A percentile compares a stretch with the other conserved stretches of the same genome.
These are phyloP conservation scores for Penicillium sp. DNA, from an alignment of 2,329 filamentous ascomycete genomes.

Conservation along the genomic window DNA sequence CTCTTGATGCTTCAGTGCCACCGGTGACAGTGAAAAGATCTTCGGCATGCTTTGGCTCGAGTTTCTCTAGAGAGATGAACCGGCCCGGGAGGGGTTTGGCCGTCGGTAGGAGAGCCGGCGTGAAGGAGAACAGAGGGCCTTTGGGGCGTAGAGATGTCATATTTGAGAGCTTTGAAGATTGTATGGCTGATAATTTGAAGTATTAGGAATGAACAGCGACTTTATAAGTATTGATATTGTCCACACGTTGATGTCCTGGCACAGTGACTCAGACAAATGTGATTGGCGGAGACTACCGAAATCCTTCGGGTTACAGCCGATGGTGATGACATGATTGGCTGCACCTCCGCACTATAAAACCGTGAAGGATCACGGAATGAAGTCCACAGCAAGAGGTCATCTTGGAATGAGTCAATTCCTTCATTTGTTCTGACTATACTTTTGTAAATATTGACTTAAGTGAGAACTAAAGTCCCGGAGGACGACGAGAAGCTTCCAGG, in stretches of 20 bases:
- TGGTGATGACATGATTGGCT: not conserved
- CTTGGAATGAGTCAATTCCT: no score
- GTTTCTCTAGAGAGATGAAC: constrained; percentile 30
- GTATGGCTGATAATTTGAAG: not conserved
- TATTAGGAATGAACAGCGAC: not conserved
- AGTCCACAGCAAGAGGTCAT: no score
- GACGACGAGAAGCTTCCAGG: no score
- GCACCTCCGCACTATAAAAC: not conserved
- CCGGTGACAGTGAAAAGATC: constrained; percentile 33
- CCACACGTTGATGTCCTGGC: not conserved
- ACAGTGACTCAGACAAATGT: constrained; percentile 3
- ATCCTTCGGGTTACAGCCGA: not conserved
- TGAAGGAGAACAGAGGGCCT: constrained; percentile 12
- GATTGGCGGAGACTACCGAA: constrained; percentile 2
- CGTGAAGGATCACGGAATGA: no score
- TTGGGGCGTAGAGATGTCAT: constrained; percentile 11
- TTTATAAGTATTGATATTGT: not conserved
- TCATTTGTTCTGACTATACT: no score
- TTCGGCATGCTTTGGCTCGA: constrained; percentile 29
- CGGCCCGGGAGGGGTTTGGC: constrained; percentile 19
- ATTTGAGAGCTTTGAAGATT: not conserved
- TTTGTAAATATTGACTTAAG: no score
- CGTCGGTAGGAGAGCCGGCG: constrained; percentile 11
- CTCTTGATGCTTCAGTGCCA: constrained; percentile 16
- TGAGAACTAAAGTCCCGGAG: no score